Percentiles rank a stretch among this genome's conserved stretches.
phyloP scores from a whole-genome alignment of 306 rosid species.

The Begonia loranthoides region DNA sequence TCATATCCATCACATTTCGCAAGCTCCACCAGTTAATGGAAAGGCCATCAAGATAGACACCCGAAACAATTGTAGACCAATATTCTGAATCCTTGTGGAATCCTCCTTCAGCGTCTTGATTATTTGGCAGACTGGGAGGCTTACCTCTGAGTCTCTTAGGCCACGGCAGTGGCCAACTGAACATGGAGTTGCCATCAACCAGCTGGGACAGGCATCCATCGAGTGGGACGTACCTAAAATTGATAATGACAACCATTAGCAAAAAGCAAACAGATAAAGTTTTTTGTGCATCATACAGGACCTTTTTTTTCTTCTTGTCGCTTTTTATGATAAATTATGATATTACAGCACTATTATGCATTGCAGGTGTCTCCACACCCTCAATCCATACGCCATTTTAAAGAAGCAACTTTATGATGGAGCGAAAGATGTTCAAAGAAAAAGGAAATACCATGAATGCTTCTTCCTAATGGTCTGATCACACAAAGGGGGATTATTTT shows the following conservation, averaged over 20 bases:
- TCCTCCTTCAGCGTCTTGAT: constrained; percentile 23
- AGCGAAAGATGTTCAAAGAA: constrained; percentile 1
- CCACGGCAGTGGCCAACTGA: constrained; percentile 81
- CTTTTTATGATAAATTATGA: neutral
- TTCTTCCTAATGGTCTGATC: constrained; percentile 34
- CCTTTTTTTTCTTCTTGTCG: neutral
- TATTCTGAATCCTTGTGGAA: constrained; percentile 46
- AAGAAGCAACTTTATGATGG: neutral
- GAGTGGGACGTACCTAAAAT: constrained; percentile 55
- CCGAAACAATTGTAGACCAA: constrained; percentile 60
- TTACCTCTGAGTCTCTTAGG: constrained; percentile 62
- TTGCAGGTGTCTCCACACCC: neutral
- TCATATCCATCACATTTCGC: constrained; percentile 90
- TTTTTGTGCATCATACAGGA: neutral
- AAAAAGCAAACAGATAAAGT: neutral
- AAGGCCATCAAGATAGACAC: constrained; percentile 37
- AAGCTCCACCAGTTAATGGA: constrained; percentile 59
- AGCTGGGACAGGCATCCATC: constrained; percentile 49
- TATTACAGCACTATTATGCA: neutral
- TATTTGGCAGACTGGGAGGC: constrained; percentile 48
- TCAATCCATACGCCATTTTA: neutral
- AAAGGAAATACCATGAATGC: constrained; percentile 59
- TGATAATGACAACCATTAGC: constrained; percentile 15
- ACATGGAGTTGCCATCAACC: constrained; percentile 32
- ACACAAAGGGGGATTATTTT: constrained; percentile 55